phyloP scores from a whole-genome alignment of 2,329 filamentous ascomycete genomes.

The Ascocoryne sarcoides region DNA sequence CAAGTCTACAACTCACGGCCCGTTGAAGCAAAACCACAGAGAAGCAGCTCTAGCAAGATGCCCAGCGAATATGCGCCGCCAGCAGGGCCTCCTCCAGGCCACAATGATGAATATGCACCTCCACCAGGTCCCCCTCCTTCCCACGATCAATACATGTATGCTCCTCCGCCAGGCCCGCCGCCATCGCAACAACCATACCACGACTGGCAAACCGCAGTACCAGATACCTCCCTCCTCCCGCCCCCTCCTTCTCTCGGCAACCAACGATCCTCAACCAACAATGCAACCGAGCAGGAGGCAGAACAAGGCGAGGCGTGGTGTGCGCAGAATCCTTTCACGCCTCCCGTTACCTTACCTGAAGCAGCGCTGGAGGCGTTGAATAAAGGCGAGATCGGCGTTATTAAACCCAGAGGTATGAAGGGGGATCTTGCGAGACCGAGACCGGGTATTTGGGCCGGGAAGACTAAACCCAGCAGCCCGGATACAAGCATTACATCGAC shows the following conservation, averaged over 20 bases:
- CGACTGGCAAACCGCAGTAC: constrained; percentile 62
- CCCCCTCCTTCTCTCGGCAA: constrained; percentile 62
- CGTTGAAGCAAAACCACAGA: constrained; percentile 13
- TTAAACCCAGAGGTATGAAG: constrained; percentile 40
- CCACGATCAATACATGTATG: constrained; percentile 21
- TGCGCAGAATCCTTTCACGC: constrained; percentile 45
- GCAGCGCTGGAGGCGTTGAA: constrained; percentile 40
- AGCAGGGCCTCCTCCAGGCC: constrained; percentile 26
- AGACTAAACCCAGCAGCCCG: constrained; percentile 34
- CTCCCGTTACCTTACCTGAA: constrained; percentile 41
- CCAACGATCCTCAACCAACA: constrained; percentile 58
- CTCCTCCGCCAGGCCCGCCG: constrained; percentile 33
- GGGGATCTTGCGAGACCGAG: constrained; percentile 38
- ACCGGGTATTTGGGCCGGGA: constrained; percentile 44
- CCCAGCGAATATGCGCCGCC: constrained; percentile 15
- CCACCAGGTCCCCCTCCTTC: constrained; percentile 29
- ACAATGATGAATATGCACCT: constrained; percentile 27
- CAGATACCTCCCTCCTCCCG: constrained; percentile 63
- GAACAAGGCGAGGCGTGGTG: constrained; percentile 61
- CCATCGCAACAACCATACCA: constrained; percentile 37
- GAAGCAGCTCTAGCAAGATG: constrained; percentile 18
- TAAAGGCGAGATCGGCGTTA: constrained; percentile 44
- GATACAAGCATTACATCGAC: constrained; percentile 60
- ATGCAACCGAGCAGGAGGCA: constrained; percentile 57
- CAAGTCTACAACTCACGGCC: constrained; percentile 17